Base-by-base conservation (phyloP, 495 filamentous ascomycete species). In the Neohortaea acidophila region DNA sequence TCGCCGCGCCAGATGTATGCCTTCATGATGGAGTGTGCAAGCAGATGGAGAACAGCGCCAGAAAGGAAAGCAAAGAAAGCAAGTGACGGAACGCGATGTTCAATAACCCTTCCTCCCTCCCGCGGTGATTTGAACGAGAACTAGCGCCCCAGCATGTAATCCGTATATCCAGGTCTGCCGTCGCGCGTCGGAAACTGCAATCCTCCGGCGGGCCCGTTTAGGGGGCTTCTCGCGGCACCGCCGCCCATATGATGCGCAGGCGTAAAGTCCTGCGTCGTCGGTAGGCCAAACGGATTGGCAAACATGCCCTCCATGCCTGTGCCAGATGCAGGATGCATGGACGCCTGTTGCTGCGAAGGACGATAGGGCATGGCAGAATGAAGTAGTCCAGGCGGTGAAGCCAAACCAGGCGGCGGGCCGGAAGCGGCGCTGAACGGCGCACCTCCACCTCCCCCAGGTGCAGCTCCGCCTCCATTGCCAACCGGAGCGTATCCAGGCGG, bases 351-450 rank as follows among this genome's bases (percentile, higher is more conserved):
- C 30, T 4, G 15, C 33, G 44, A 29, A 33, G 39, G 18, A 7
- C 10, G 14, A 18, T 31, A 11, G 14, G 12, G 12, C 14, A 31
- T 9, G n/a, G 9, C 8, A 5, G 32, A 8, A 6, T 5, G 19
- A 7, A 21, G 4, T 11, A 39, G 23, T 4, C 33, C 35, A 12
- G 36, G 39, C 18, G 33, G 39, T 13, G 15, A 18, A 12, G 10
- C 39, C 4, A 48, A 29, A 13, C 45, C 45, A 1, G 45, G 45
- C 7, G 45, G 45, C 1, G 45, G 45, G 3, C 45, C 45, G n/a
- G 45, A 48, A 12, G 40, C 45, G 9, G 40, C 27, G 36, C 45
- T 48, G 40, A 39, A 48, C 23, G 14, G 36, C 7, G 39, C 28
- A 4, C 28, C 28, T 5, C 22, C 20, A 24, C 14, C 34, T 9